A percentile compares a stretch with the other conserved stretches of the same genome.
Conservation (phyloP, 768 basidiomycete genomes). For the Lentinula edodes region DNA sequence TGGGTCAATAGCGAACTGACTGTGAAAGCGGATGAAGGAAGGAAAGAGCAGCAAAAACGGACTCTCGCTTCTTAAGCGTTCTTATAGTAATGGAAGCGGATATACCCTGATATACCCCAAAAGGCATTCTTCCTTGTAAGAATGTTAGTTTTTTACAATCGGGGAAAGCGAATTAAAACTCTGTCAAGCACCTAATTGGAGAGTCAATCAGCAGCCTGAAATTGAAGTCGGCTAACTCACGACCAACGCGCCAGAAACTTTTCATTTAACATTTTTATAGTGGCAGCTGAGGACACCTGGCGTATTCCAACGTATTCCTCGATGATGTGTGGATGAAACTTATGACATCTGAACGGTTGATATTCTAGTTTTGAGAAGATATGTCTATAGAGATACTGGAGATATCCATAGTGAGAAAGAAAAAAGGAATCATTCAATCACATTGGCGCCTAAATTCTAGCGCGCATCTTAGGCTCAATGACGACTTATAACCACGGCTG, state of each 20-base stretch:
- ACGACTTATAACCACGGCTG: too few relatives aligned
- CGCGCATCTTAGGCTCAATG: too few relatives aligned
- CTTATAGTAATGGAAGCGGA: not conserved
- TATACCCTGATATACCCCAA: not conserved
- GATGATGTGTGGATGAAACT: too few relatives aligned
- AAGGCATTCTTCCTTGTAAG: not conserved
- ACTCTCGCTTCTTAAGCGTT: not conserved
- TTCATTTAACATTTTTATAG: not conserved
- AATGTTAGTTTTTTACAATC: not conserved
- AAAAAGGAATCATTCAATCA: not conserved
- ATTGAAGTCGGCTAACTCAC: not conserved
- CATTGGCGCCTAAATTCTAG: not conserved
- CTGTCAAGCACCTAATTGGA: not conserved
- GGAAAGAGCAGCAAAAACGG: not conserved
- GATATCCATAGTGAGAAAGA: not conserved
- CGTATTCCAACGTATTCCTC: too few relatives aligned
- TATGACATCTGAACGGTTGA: constrained; percentile 1
- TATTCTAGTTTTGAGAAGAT: not conserved
- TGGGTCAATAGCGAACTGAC: not conserved
- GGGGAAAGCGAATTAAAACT: not conserved
- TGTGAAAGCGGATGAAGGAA: not conserved
- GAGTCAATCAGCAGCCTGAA: too few relatives aligned
- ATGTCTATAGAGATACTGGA: not conserved
- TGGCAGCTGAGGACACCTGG: not conserved
- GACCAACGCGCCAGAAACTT: not conserved